Conservation (phyloP, 2,329 filamentous ascomycete genomes). For the Biscogniauxia marginata region DNA sequence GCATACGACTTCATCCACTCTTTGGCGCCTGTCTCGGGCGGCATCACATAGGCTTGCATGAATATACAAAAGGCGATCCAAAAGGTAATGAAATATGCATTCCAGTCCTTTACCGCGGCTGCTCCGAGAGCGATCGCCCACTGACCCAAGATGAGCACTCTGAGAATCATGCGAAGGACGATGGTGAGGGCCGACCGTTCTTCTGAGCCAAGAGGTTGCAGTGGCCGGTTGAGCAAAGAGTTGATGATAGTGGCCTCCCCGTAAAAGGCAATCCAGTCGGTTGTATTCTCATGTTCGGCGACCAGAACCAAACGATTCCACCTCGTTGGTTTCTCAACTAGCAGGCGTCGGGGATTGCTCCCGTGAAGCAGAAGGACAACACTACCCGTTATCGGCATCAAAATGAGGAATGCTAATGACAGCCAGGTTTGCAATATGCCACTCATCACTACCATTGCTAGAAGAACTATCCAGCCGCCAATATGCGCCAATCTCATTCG, state of each 20-base stretch:
- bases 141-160: slow-evolving; percentile 3
- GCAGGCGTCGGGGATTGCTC: neutral
- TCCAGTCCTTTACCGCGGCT: slow-evolving; percentile 1
- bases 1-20: neutral
- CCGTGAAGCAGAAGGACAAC: neutral
- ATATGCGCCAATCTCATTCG: neutral
- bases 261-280: slow-evolving; percentile 2
- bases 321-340: neutral
- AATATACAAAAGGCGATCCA: slow-evolving; percentile 5
- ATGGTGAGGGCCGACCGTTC: neutral
- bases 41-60: neutral
- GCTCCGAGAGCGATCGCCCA: slow-evolving; percentile 4
- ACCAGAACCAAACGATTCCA: neutral
- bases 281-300: neutral
- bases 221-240: slow-evolving; percentile 2
- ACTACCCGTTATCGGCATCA: neutral
- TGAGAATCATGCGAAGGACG: neutral
- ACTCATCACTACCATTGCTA: neutral
- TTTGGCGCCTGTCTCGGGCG: neutral
- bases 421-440: slow-evolving; percentile 1
- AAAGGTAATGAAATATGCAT: slow-evolving; percentile 5
- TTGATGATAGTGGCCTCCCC: slow-evolving; percentile 1
- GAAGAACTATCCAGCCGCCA: neutral
- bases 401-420: slow-evolving; percentile 1
- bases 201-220: neutral